Evolutionary conservation across 2,329 filamentous ascomycete species (phyloP).

Genomic region (Ascochyta clinopodiicola): DNA sequence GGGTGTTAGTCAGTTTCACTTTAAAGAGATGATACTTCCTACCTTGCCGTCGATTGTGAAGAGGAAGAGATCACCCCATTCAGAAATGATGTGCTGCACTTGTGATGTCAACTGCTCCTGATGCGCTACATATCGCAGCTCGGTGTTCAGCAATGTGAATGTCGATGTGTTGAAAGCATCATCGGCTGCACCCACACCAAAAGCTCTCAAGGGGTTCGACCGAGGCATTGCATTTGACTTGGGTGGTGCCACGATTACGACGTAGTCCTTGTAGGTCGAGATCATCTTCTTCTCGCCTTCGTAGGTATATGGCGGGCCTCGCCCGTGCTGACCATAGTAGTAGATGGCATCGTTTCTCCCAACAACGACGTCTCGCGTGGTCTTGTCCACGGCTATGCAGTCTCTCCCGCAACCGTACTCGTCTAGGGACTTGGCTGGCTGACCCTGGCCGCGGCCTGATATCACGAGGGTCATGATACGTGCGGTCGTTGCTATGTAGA

Average conservation of each 20-base stretch:
- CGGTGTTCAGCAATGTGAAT: conserved; percentile 90
- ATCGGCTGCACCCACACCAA: conserved; percentile 75
- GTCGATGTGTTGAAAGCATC: conserved; percentile 85
- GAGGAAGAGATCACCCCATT: conserved; percentile 93
- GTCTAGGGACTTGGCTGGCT: conserved; percentile 86
- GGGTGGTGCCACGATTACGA: conserved; percentile 84
- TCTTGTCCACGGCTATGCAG: conserved; percentile 87
- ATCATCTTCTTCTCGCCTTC: conserved; percentile 88
- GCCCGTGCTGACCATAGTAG: conserved; percentile 84
- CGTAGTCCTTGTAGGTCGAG: conserved; percentile 80
- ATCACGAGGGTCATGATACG: conserved; percentile 87
- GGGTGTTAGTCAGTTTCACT: conserved; percentile 17
- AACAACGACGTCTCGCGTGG: conserved; percentile 85
- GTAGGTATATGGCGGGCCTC: conserved; percentile 87
- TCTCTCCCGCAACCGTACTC: conserved; percentile 90
- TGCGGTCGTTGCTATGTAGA: conserved; percentile 91
- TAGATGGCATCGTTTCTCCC: conserved; percentile 95
- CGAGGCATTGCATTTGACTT: conserved; percentile 60
- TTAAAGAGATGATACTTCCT: conserved; percentile 25
- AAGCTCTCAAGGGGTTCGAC: conserved; percentile 71
- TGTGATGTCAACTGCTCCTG: conserved; percentile 83
- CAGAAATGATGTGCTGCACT: conserved; percentile 78
- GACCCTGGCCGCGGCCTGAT: conserved; percentile 85
- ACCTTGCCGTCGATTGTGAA: conserved; percentile 92
- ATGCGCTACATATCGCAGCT: conserved; percentile 87